Conservation (phyloP, 805 yeast genomes). For the Candida krabiensis region DNA sequence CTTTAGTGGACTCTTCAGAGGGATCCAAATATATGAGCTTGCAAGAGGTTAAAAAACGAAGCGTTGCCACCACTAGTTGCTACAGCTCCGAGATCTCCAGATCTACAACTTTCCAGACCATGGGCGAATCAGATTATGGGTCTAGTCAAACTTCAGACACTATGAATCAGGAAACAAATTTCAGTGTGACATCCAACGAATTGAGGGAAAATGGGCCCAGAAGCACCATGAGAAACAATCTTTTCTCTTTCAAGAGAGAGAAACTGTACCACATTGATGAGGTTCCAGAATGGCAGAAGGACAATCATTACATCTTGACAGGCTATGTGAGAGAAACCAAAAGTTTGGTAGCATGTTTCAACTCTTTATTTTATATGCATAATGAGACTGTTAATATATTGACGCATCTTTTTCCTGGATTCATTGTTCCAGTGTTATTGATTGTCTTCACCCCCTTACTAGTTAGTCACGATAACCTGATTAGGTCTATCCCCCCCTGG, state of each 20-base stretch:
- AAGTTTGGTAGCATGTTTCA: constrained; percentile 38
- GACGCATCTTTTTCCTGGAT: constrained; percentile 49
- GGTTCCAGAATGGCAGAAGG: constrained; percentile 56
- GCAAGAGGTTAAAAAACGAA: too few relatives aligned
- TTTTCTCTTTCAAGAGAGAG: neutral
- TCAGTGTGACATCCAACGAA: neutral
- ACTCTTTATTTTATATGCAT: constrained; percentile 46
- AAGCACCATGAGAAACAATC: neutral
- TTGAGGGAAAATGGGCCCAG: neutral
- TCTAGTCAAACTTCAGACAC: too few relatives aligned
- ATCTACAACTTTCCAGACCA: too few relatives aligned
- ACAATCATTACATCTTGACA: constrained; percentile 49
- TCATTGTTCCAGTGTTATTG: constrained; percentile 28
- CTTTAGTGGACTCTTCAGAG: too few relatives aligned
- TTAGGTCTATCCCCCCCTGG: constrained; percentile 24
- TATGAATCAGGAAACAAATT: too few relatives aligned
- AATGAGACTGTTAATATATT: constrained; percentile 56
- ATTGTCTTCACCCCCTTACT: constrained; percentile 24
- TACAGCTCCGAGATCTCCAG: too few relatives aligned
- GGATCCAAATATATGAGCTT: too few relatives aligned
- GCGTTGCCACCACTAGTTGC: too few relatives aligned
- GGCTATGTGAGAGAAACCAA: constrained; percentile 52
- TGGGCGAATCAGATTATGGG: too few relatives aligned
- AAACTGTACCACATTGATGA: constrained; percentile 38
- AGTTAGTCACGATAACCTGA: constrained; percentile 14